Base-by-base conservation (phyloP, 2,329 filamentous ascomycete genomes). In the Aspergillus oerlinghausenensis region DNA sequence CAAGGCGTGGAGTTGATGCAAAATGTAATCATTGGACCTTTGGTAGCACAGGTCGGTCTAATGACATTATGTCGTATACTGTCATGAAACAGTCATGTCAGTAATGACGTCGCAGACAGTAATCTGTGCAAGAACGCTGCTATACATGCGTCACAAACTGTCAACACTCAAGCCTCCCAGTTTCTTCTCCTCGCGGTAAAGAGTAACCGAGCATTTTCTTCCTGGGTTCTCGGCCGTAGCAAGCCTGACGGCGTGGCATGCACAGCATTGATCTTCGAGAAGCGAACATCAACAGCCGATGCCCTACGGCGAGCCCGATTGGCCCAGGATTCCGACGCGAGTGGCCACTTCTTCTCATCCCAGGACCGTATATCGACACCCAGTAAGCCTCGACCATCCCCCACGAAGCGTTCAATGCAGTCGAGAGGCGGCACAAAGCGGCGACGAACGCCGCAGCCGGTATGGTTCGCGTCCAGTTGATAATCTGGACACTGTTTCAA, bases 401-500 rank as follows among this genome's bases (percentile, higher is more conserved):
- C 63, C 3, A 73, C 61, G 55, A 73, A 75, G 21, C 68, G 66
- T 52, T 75, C 71, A 38, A 77, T 68, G 23, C 67, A 70, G 40
- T 75, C 73, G 4, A 78, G 61, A 2, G 73, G 61, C 3, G 73
- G 71, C 8, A 76, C 64, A 8, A 78, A 63, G 7, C 74, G 70
- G 26, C 74, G 75, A 21, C 74, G 64, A 14, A 77, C 67, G 3
- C 76, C 76, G 56, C 76, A 78, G 35, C 74, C 73, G 2, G 64
- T 63, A 52, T 78, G 76, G 53, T 73, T 71, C 1, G 61, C 55
- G 56, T 78, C 76, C 38, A 79, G 70, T 55, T 77, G 73, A 58
- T 77, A 77, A 35, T 74, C 72, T 2, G 76, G 75, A 50, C 69
- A 74, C 57, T 74, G 67, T 55, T 73, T 75, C 17, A 78, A 63